These are phyloP conservation scores for Phoma herbarum DNA, from an alignment of 2,329 filamentous ascomycete species.

Conservation along the genomic window DNA sequence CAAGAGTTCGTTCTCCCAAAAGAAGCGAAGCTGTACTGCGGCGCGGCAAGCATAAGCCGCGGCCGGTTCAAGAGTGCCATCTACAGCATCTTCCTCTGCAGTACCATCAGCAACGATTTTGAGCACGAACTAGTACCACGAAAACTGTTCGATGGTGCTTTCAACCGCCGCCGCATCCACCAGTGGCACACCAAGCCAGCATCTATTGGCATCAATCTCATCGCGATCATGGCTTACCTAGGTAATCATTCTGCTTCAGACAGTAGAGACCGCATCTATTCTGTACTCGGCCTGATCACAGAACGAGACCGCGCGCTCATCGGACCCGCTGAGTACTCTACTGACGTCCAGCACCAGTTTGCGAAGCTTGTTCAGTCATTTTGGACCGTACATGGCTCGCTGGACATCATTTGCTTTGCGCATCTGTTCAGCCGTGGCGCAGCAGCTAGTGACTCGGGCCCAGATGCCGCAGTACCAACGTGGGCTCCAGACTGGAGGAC, in stretches of 20 bases:
- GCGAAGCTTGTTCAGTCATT: constrained; percentile 42
- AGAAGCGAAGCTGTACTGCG: constrained; percentile 41
- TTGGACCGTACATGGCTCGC: constrained; percentile 32
- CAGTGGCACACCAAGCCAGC: constrained; percentile 33
- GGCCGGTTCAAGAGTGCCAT: constrained; percentile 41
- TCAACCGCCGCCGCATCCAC: constrained; percentile 42
- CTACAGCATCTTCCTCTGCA: constrained; percentile 43
- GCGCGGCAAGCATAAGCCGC: constrained; percentile 32
- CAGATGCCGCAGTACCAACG: constrained; percentile 28
- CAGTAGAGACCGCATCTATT: constrained; percentile 42
- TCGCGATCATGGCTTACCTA: constrained; percentile 42
- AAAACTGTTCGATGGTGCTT: constrained; percentile 38
- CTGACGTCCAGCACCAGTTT: constrained; percentile 28
- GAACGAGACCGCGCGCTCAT: constrained; percentile 33
- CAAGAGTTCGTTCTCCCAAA: constrained; percentile 44
- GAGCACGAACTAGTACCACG: constrained; percentile 38
- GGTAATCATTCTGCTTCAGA: constrained; percentile 43
- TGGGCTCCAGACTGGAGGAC: constrained; percentile 45
- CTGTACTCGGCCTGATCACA: constrained; percentile 41
- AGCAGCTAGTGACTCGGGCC: constrained; percentile 22
- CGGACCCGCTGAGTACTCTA: constrained; percentile 37
- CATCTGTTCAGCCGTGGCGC: constrained; percentile 41
- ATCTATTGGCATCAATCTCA: constrained; percentile 32
- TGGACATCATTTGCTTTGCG: constrained; percentile 45
- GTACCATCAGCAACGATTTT: constrained; percentile 32